Base-by-base conservation (phyloP, 2,329 filamentous ascomycete genomes). In the Exophiala viscosa region DNA sequence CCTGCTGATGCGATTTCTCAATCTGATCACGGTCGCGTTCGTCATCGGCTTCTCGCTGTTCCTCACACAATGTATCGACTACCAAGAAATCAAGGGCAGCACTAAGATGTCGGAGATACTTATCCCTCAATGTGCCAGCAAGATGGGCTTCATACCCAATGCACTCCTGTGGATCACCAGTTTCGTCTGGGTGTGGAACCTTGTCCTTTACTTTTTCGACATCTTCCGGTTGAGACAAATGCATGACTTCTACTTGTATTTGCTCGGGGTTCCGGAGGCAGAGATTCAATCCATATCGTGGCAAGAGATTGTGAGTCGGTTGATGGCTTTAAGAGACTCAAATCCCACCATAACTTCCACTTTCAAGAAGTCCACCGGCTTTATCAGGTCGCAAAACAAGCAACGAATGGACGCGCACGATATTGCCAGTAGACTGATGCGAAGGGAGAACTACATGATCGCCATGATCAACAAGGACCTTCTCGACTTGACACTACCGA, bases 381-480 rank as follows among this genome's bases (percentile, higher is more conserved):
- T 81, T 54, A 78, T 92, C 58, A 87, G 88, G 41, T 90, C 85
- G 53, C 90, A 95, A 66, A 95, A 90, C 17, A 95, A 96, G 68
- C 90, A 97, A 71, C 82, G 92, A 57, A 85, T 99, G 62, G 93
- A 96, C 70, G 93, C 93, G 9, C 90, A 96, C 64, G 93, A 96
- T 65, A 97, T 99, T 67, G 93, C 93, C 5, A 99, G 97, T 66
- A 84, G 93, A 31, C 73, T 99, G 41, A 97, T 99, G 93, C 86
- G 93, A 54, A 87, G 89, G 65, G 92, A 96, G 58, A 99, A 99
- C 65, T 99, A 96, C 64, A 81, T 96, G 58, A 96, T 99, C 64
- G 93, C 93, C 3, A 78, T 99, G 64, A 90, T 97, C 73, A 99
- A 99, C 76, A 97, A 99, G 69, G 93, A 97, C 56, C 83, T 97